Conservation (phyloP, 1,139 yeast species). For the Geotrichum fermentans region DNA sequence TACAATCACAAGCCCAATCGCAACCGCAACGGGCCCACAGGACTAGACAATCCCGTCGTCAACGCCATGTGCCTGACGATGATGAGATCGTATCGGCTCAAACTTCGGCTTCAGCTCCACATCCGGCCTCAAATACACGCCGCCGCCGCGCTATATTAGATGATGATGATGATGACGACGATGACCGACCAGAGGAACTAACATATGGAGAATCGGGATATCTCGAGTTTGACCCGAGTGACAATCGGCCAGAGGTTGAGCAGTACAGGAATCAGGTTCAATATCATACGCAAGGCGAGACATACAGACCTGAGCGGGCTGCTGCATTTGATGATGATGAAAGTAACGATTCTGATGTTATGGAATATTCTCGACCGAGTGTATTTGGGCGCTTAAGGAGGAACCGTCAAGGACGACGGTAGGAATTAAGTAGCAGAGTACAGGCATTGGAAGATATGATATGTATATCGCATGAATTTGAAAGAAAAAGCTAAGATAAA, state of each 20-base stretch:
- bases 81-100: background rate
- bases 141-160: background rate
- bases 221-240: constrained; percentile 12
- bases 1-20: too few species aligned
- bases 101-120: background rate
- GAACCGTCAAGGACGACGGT: background rate
- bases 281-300: constrained; percentile 10
- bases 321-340: constrained; percentile 1
- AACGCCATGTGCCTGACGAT: background rate
- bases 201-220: constrained; percentile 9
- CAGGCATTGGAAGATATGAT: too few species aligned
- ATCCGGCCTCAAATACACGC: background rate
- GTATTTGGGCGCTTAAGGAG: background rate
- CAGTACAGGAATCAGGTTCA: constrained; percentile 16
- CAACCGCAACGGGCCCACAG: background rate
- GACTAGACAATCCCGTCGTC: background rate
- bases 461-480: too few species aligned
- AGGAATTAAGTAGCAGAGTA: too few species aligned
- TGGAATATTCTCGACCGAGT: background rate
- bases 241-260: constrained; percentile 14
- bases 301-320: background rate
- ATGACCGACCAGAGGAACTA: constrained; percentile 12
- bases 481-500: too few species aligned
- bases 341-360: background rate
- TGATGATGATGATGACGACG: constrained; percentile 3